Conservation (phyloP, 2,329 filamentous ascomycete genomes). For the Fusarium clavum region DNA sequence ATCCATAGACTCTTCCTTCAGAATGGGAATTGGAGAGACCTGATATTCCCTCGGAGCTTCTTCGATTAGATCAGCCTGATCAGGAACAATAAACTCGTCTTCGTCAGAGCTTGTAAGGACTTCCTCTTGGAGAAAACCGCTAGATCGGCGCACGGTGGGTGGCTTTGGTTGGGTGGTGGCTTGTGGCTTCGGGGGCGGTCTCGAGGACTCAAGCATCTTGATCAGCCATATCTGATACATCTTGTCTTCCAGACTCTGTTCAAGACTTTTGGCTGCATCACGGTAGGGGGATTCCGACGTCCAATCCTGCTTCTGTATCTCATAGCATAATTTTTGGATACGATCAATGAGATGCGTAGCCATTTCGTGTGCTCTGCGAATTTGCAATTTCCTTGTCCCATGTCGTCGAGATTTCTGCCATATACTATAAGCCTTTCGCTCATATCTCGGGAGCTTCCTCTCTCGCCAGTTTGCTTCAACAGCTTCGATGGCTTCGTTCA, state of each 20-base stretch:
- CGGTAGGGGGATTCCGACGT: slow-evolving; percentile 63
- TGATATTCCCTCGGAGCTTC: background rate
- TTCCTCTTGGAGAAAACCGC: slow-evolving; percentile 57
- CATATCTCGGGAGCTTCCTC: slow-evolving; percentile 66
- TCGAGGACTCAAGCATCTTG: slow-evolving; percentile 57
- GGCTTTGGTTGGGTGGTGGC: slow-evolving; percentile 35
- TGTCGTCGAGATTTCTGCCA: slow-evolving; percentile 69
- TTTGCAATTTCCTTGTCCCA: slow-evolving; percentile 52
- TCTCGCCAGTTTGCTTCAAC: slow-evolving; percentile 68
- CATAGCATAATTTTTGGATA: slow-evolving; percentile 65
- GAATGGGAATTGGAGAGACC: background rate
- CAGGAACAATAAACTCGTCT: slow-evolving; percentile 62
- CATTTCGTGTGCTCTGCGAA: slow-evolving; percentile 57
- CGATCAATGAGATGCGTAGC: slow-evolving; percentile 61
- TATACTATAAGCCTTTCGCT: slow-evolving; percentile 66
- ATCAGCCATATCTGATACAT: slow-evolving; percentile 65
- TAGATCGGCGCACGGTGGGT: slow-evolving; percentile 2
- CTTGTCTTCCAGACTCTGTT: slow-evolving; percentile 72
- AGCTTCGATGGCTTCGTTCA: slow-evolving; percentile 57
- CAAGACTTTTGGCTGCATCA: slow-evolving; percentile 68
- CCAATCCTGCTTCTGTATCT: slow-evolving; percentile 67
- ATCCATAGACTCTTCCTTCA: slow-evolving; percentile 41
- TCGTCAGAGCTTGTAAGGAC: slow-evolving; percentile 64
- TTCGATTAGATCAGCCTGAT: slow-evolving; percentile 23
- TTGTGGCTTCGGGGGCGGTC: slow-evolving; percentile 54